Conservation (phyloP, 768 basidiomycete genomes). For the Tylopilus cervinicoccineus region DNA sequence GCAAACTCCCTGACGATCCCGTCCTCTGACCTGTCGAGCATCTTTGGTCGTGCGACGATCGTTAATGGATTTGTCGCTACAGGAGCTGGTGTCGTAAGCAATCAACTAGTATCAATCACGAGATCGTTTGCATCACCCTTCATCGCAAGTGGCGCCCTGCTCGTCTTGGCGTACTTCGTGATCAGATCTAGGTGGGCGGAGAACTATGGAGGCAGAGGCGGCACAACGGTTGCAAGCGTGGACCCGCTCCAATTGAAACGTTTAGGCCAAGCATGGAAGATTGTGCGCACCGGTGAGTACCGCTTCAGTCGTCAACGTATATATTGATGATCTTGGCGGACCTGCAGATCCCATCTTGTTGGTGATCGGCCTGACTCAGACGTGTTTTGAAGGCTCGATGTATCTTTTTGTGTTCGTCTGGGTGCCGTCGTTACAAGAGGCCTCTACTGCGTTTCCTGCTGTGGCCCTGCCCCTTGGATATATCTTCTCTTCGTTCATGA, state of each 20-base stretch:
- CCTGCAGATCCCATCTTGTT: conserved; percentile 56
- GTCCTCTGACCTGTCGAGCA: conserved; percentile 56
- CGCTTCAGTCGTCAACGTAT: neutral
- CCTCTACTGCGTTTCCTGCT: conserved; percentile 34
- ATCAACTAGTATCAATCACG: conserved; percentile 54
- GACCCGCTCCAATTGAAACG: conserved; percentile 52
- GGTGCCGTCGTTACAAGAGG: conserved; percentile 73
- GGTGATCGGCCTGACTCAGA: conserved; percentile 68
- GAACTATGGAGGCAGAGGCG: conserved; percentile 57
- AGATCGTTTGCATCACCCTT: conserved; percentile 61
- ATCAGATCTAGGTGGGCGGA: conserved; percentile 62
- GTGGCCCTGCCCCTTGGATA: conserved; percentile 63
- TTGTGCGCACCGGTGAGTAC: conserved; percentile 48
- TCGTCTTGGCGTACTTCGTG: conserved; percentile 51
- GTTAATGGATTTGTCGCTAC: conserved; percentile 73
- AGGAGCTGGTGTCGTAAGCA: conserved; percentile 60
- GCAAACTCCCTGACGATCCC: conserved; percentile 49
- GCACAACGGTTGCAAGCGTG: conserved; percentile 10
- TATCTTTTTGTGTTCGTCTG: conserved; percentile 83
- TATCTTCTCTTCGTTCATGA: conserved; percentile 79
- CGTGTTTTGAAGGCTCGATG: conserved; percentile 82
- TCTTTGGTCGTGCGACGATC: conserved; percentile 71
- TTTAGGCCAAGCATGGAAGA: conserved; percentile 51
- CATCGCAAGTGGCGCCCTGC: conserved; percentile 54
- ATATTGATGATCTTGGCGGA: neutral